Evolutionary conservation across 2,329 filamentous ascomycete species (phyloP).

Genomic region (Fusarium coicis): DNA sequence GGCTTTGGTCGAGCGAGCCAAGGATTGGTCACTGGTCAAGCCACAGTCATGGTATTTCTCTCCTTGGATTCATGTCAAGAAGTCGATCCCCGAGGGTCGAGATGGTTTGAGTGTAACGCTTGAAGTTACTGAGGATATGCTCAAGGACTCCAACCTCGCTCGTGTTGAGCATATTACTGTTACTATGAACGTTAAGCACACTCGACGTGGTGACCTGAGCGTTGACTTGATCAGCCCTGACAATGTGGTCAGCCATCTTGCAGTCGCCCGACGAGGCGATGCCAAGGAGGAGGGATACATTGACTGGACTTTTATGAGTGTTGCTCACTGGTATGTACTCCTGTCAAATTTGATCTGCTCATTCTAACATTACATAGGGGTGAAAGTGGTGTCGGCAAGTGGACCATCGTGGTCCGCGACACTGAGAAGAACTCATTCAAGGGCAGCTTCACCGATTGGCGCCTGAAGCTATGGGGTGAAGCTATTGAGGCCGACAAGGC

Average conservation of each 20-base stretch:
- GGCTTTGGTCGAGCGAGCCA: constrained; percentile 84
- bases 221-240: constrained; percentile 89
- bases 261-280: constrained; percentile 78
- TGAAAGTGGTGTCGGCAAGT: constrained; percentile 85
- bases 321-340: constrained; percentile 84
- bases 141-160: constrained; percentile 84
- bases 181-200: constrained; percentile 95
- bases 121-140: constrained; percentile 82
- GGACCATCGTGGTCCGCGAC: constrained; percentile 92
- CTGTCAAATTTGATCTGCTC: accelerated
- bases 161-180: constrained; percentile 94
- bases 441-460: constrained; percentile 90
- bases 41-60: constrained; percentile 95
- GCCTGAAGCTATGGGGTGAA: constrained; percentile 94
- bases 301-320: constrained; percentile 99
- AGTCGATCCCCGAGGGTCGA: constrained; percentile 85
- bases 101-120: constrained; percentile 83
- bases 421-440: constrained; percentile 78
- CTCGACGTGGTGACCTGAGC: constrained; percentile 87
- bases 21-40: constrained; percentile 87
- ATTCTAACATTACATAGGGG: constrained; percentile 69
- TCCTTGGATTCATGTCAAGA: constrained; percentile 91
- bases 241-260: constrained; percentile 84
- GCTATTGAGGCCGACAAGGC: constrained; percentile 80
- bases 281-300: constrained; percentile 75